phyloP scores from a whole-genome alignment of 1,284 basidiomycete genomes.

The Ceratobasidium sp. region DNA sequence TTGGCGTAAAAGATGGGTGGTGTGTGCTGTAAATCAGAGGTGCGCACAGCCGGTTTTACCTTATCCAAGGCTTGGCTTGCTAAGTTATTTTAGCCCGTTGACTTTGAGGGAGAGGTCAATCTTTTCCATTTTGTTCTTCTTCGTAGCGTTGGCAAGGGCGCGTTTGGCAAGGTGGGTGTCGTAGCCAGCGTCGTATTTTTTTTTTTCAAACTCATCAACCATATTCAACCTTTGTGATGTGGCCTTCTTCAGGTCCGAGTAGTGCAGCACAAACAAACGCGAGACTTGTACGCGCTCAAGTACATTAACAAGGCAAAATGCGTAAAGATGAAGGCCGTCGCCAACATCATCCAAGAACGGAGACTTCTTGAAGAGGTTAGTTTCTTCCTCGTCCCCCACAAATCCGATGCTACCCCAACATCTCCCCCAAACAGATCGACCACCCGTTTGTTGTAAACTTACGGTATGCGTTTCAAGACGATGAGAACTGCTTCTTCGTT shows the following conservation, averaged over 20 bases:
- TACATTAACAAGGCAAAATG: constrained; percentile 99
- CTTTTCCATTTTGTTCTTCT: constrained; percentile 97
- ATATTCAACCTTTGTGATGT: constrained; percentile 25
- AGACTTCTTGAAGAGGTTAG: constrained; percentile 89
- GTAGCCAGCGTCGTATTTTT: constrained; percentile 7
- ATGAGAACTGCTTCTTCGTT: constrained; percentile 98
- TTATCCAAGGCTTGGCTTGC: constrained; percentile 20
- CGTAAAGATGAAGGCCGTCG: constrained; percentile 97
- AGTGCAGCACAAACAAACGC: constrained; percentile 97
- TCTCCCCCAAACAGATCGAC: constrained; percentile 76
- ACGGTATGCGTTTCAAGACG: constrained; percentile 97
- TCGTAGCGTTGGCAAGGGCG: constrained; percentile 95
- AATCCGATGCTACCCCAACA: constrained; percentile 16
- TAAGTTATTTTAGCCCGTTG: constrained; percentile 76
- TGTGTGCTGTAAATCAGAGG: constrained; percentile 83
- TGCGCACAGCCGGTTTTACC: constrained; percentile 51
- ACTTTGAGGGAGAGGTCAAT: constrained; percentile 97
- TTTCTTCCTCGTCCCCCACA: constrained; percentile 11
- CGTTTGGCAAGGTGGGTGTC: constrained; percentile 89
- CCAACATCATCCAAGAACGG: constrained; percentile 96
- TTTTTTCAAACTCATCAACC: constrained; percentile 41
- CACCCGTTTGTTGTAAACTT: constrained; percentile 94
- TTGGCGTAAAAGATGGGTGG: constrained; percentile 70
- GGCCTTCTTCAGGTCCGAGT: constrained; percentile 82
- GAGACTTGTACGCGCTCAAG: constrained; percentile 95